Evolutionary conservation across 2,329 filamentous ascomycete species (phyloP), one percentile per base, ranked within the genome.

Genomic region (Furcasterigmium sp.): DNA sequence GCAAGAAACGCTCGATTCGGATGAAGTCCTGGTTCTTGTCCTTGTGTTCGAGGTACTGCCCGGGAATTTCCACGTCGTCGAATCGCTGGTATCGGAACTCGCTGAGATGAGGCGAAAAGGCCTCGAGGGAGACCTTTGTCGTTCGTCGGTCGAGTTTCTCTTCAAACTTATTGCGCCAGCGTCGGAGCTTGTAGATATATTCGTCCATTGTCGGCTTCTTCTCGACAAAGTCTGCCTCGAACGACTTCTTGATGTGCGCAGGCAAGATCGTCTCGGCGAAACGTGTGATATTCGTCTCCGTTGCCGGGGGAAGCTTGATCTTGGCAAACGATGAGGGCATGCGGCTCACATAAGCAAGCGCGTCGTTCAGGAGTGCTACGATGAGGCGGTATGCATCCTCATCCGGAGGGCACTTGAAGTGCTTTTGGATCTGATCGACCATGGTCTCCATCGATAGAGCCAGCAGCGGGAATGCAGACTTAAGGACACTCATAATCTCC

Each of bases 21-120:
- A 98, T 85, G 60, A 99, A 98, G 62, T 98, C 93, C 56, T 95
- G 90, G 63, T 98, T 98, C 78, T 97, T 98, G 57, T 99, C 94
- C 64, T 93, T 94, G 68, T 96, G 93, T 60, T 95, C 84, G 50
- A 96, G 71, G 63, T 99, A 99, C 61, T 99, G 93, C 1, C 93
- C 93, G 3, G 94, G 94, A 28, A 99, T 82, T 65, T 99, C 93
- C 11, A 99, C 91, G 56, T 98, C 94, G 58, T 99, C 93, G 53
- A 98, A 96, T 63, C 96, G 97, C 62, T 93, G 84, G 72, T 95
- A 98, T 30, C 89, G 80, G 74, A 98, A 98, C 60, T 97, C 93
- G 66, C 89, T 95, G 35, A 99, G 78, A 57, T 95, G 87, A 38
- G 89, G 87, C 37, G 90, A 95, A 61, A 87, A 95, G 21, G 76